phyloP scores from a whole-genome alignment of 495 filamentous ascomycete genomes.

The Lasiosphaeriaceae sp. region DNA sequence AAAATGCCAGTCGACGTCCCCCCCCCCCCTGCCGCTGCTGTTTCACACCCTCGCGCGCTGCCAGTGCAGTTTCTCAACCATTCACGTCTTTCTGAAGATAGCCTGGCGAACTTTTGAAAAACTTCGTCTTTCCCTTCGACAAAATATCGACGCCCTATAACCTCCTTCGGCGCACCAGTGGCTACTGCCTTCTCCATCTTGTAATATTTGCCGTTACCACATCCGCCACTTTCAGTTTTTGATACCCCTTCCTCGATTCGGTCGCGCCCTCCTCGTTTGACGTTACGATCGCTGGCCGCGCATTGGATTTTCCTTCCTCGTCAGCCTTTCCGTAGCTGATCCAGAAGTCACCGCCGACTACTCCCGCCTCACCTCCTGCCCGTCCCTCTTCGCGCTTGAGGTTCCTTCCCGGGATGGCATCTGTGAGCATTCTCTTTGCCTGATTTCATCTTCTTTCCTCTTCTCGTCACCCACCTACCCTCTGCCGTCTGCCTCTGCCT shows the following conservation, averaged over 20 bases:
- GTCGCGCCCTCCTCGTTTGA: slow-evolving; percentile 11
- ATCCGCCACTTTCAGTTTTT: slow-evolving; percentile 11
- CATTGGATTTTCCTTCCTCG: slow-evolving; percentile 14
- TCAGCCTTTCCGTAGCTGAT: slow-evolving; percentile 16
- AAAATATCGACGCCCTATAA: slow-evolving; percentile 2
- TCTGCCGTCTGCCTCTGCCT: background rate
- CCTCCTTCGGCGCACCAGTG: slow-evolving; percentile 1
- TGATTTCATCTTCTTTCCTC: background rate
- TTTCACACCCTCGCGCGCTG: slow-evolving; percentile 1
- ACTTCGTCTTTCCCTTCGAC: slow-evolving; percentile 11
- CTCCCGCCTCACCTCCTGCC: background rate
- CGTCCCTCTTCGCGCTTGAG: slow-evolving; percentile 1
- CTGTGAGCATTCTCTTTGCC: slow-evolving; percentile 17
- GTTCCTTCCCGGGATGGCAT: slow-evolving; percentile 26
- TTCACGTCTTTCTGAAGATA: slow-evolving; percentile 6
- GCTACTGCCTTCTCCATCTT: background rate
- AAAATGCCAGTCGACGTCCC: slow-evolving; percentile 2
- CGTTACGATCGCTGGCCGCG: slow-evolving; percentile 14
- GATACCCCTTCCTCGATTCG: slow-evolving; percentile 20
- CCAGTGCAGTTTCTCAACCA: slow-evolving; percentile 14
- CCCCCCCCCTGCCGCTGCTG: slow-evolving; percentile 3
- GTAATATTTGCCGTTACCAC: slow-evolving; percentile 12
- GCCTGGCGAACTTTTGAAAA: slow-evolving; percentile 18
- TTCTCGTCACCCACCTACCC: background rate
- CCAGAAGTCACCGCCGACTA: background rate